Base-by-base conservation (phyloP, 768 basidiomycete species). In the Boletus fagicola region DNA sequence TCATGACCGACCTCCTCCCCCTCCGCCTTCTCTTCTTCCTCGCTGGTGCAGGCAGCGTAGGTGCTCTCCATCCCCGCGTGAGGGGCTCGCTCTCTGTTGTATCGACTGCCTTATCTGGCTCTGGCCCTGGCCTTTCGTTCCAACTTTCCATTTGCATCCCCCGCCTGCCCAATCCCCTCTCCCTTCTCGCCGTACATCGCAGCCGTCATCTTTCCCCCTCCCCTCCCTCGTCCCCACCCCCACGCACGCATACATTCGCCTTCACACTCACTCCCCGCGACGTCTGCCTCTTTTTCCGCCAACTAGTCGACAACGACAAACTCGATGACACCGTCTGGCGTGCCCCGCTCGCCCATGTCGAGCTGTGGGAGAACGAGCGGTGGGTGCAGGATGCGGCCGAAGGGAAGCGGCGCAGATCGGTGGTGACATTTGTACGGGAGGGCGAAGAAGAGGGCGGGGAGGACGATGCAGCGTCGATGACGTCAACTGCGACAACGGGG, bases 361-460 rank as follows among this genome's bases (percentile, higher is more conserved):
- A 90, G 69, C 67, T 92, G 24, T 92, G 83, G 77, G 91, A 93
- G 76, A 93, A 92, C 71, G 88, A 92, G 67, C 77, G 91, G 18
- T 86, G 80, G 74, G 67, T 70, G 36, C 69, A 72, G 33, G 56
- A 59, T 33, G 51, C 36, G 2, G 9, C 44, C 0, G 56, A 66
- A 6, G 22, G 11, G 33, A 58, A 55, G 51, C 53, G 51, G 8
- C 51, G 57, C 9, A 60, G 39, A 47, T 55, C 63, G 0, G 26
- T 40, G 26, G 53, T 58, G 2, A 36, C 35, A 16, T 35, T 56
- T 30, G 44, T 58, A 1, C 46, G 45, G 9, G 60, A 61, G 1
- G 52, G 60, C 26, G 60, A 57, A 3, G 68, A 69, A 18, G 64
- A 43, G 1, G 53, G 47, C 1, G 47, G 12, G 3, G 57, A 53